Percentiles rank a stretch among this genome's conserved stretches.
Conservation (phyloP, 306 rosid species). For the Argentina anserina region DNA sequence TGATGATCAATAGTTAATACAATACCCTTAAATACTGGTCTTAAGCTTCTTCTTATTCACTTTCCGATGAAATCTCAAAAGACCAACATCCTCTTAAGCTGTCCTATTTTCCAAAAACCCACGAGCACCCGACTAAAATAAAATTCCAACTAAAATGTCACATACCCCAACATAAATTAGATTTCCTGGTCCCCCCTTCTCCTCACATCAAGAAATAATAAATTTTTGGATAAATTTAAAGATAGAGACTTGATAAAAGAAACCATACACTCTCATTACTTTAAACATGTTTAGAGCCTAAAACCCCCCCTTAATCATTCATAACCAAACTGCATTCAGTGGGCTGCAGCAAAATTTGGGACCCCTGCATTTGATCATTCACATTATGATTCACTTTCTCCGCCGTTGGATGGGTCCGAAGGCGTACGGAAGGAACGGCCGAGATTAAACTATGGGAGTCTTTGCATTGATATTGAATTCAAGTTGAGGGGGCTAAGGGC, state of each 20-base stretch:
- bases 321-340: conserved; percentile 44
- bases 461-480: conserved; percentile 18
- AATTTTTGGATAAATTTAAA: background rate
- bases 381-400: conserved; percentile 29
- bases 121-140: conserved; percentile 77
- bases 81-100: conserved; percentile 92
- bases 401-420: conserved; percentile 55
- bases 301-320: conserved; percentile 35
- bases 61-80: conserved; percentile 80
- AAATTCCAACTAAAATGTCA: conserved; percentile 38
- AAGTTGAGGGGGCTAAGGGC: conserved; percentile 1
- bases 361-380: conserved; percentile 43
- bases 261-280: no score
- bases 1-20: background rate
- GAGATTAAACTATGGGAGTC: conserved; percentile 13
- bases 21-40: conserved; percentile 30
- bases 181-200: conserved; percentile 67
- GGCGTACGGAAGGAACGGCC: conserved; percentile 34
- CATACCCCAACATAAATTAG: conserved; percentile 51
- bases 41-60: conserved; percentile 38
- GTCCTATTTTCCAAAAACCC: conserved; percentile 96
- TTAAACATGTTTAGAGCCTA: conserved; percentile 26
- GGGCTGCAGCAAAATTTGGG: conserved; percentile 52
- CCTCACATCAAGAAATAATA: conserved; percentile 24
- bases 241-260: no score